phyloP scores from a whole-genome alignment of 345 rosid genomes.

The Viola odorata region DNA sequence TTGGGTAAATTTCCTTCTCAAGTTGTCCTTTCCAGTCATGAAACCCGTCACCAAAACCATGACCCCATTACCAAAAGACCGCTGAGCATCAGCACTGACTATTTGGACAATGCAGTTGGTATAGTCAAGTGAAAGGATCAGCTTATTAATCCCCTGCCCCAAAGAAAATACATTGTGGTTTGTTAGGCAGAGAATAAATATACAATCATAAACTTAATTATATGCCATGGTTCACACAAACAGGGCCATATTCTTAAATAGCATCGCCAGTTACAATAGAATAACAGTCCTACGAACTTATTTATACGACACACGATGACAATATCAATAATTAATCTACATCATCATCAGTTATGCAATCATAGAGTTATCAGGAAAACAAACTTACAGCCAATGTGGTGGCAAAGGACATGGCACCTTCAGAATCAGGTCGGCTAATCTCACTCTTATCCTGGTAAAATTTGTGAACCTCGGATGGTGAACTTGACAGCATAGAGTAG shows the following conservation, averaged over 20 bases:
- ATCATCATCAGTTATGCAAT: background rate
- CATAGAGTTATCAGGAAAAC: too few relatives aligned
- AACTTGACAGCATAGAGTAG: conserved; percentile 10
- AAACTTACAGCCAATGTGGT: conserved; percentile 23
- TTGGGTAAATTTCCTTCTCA: conserved; percentile 44
- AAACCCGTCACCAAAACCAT: conserved; percentile 60
- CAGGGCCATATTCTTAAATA: too few relatives aligned
- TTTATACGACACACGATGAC: too few relatives aligned
- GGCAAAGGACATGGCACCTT: conserved; percentile 11
- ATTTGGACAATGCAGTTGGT: conserved; percentile 46
- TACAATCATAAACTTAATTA: too few relatives aligned
- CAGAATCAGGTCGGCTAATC: conserved; percentile 18
- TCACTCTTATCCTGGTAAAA: conserved; percentile 19
- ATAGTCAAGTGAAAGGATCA: conserved; percentile 51
- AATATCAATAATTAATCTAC: background rate
- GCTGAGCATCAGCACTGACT: conserved; percentile 53
- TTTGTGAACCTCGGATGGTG: conserved; percentile 17
- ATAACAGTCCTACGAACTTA: too few relatives aligned
- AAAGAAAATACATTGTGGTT: conserved; percentile 3
- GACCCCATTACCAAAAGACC: conserved; percentile 44
- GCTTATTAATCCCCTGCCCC: conserved; percentile 56
- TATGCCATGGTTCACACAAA: too few relatives aligned
- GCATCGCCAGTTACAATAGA: too few relatives aligned
- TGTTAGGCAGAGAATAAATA: background rate
- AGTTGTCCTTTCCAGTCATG: conserved; percentile 40